Base-by-base conservation (phyloP, 129 eudicot genomes). In the Centaurea solstitialis region DNA sequence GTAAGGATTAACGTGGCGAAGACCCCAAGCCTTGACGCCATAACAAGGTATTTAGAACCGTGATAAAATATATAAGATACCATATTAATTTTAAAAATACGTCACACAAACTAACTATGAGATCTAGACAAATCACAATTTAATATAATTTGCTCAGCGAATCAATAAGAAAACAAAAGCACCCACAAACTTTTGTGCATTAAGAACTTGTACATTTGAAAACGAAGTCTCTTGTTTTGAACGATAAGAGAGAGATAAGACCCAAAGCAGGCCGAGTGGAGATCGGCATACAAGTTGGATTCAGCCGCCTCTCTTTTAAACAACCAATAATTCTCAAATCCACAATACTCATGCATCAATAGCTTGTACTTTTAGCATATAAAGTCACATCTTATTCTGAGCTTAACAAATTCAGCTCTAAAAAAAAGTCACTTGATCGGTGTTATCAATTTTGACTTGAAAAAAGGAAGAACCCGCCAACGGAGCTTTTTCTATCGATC, bases 401-500 rank as follows among this genome's bases (percentile, higher is more conserved):
- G 68, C 6, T 4, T 15, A 37, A 6, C 20, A 68, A 17, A 10
- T 37, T 38, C 37, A 76, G 9, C 66, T 37, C 66, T 76, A 64
- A 12, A 62, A 62, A 18, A 59, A 59, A 43, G 28, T 67, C 47
- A 59, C 30, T 41, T 83, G 73, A 41, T 83, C 82, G 82, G 79
- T 83, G 86, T 83, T 40, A 20, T 28, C 17, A 77, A 24, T 65
- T 82, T 70, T 77, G 82, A 83, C 82, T 83, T 83, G 68, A 75
- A 79, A 79, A 72, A 30, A 72, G 30, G 26, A 76, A 84, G 87
- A 83, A 83, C 85, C 88, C 88, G 92, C 92, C 92, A 88, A 85
- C 82, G 70, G 74, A 72, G 74, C 79, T 50, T 66, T 15, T 66
- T 81, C 57, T 76, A 40, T 79, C 62, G 41, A 39, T 70, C 76